A percentile compares a stretch with the other conserved stretches of the same genome.
These are phyloP conservation scores for Daedaleopsis sinensis DNA, from an alignment of 768 basidiomycete genomes.

Conservation along the genomic window DNA sequence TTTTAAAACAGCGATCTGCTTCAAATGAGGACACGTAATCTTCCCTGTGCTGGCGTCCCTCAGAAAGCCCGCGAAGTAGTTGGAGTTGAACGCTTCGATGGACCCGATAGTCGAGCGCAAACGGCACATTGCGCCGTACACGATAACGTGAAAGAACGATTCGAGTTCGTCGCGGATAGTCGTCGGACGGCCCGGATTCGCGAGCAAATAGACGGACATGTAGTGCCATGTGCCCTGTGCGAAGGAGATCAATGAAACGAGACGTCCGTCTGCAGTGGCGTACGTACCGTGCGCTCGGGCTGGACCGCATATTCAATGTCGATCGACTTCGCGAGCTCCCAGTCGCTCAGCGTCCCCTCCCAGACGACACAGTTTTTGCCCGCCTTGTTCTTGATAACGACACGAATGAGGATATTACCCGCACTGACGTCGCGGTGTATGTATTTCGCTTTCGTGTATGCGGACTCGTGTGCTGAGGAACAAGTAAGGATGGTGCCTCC, in stretches of 20 bases:
- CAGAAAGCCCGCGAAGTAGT: background rate
- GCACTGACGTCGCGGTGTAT: background rate
- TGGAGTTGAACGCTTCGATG: background rate
- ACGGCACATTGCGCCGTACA: slow-evolving; percentile 5
- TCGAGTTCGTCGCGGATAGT: slow-evolving; percentile 19
- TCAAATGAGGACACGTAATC: background rate
- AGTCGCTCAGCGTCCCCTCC: background rate
- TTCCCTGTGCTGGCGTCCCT: background rate
- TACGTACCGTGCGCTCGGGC: slow-evolving; percentile 5
- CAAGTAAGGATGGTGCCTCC: background rate
- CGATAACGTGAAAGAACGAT: slow-evolving; percentile 13
- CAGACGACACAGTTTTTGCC: background rate
- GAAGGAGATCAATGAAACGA: background rate
- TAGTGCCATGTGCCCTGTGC: slow-evolving; percentile 19
- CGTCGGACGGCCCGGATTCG: background rate
- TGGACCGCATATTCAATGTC: background rate
- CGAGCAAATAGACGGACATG: slow-evolving; percentile 10
- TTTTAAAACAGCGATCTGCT: background rate
- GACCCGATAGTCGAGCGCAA: background rate
- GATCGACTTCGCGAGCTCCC: slow-evolving; percentile 1
- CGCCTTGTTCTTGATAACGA: background rate
- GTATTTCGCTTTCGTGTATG: background rate
- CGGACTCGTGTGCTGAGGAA: background rate
- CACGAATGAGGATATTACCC: background rate
- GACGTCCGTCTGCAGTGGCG: background rate